Percentiles rank a stretch among this genome's conserved stretches.
These are phyloP conservation scores for Calonectria naviculata DNA, from an alignment of 2,329 filamentous ascomycete species.

Conservation along the genomic window DNA sequence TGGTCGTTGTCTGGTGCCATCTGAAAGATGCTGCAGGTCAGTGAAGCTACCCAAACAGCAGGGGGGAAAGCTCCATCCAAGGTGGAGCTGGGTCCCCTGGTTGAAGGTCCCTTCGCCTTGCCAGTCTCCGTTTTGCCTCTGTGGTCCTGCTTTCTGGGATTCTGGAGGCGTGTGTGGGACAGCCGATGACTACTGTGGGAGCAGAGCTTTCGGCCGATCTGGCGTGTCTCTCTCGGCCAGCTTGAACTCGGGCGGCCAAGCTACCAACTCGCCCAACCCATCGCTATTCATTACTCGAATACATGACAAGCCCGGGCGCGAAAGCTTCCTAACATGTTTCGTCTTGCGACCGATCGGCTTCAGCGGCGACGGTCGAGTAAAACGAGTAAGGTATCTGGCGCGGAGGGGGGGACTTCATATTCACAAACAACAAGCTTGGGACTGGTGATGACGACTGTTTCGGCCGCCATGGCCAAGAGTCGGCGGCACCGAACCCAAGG, in stretches of 20 bases:
- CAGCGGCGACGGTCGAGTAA: neutral
- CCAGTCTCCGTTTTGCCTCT: conserved; percentile 11
- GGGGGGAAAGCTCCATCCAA: conserved; percentile 39
- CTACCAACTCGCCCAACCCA: neutral
- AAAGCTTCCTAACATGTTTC: conserved; percentile 7
- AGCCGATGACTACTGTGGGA: neutral
- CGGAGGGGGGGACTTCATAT: neutral
- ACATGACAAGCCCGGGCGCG: neutral
- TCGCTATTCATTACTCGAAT: neutral
- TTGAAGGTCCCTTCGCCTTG: conserved; percentile 36
- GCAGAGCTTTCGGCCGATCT: neutral
- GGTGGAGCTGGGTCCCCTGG: conserved; percentile 38
- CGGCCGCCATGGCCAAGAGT: conserved; percentile 24
- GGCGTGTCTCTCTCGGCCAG: neutral
- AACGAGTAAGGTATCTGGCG: conserved; percentile 14
- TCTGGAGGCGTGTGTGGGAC: conserved; percentile 5
- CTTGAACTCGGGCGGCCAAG: neutral
- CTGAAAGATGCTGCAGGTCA: conserved; percentile 35
- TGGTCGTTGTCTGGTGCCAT: conserved; percentile 24
- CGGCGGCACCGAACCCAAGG: conserved; percentile 43
- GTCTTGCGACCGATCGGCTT: neutral
- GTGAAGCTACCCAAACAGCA: conserved; percentile 38
- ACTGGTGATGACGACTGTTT: conserved; percentile 15
- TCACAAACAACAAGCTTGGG: conserved; percentile 1
- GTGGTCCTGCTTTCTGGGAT: conserved; percentile 1